Evolutionary conservation across 1,284 basidiomycete species (phyloP), one percentile per base, ranked within the genome.

Genomic region (Phellopilus nigrolimitatus): DNA sequence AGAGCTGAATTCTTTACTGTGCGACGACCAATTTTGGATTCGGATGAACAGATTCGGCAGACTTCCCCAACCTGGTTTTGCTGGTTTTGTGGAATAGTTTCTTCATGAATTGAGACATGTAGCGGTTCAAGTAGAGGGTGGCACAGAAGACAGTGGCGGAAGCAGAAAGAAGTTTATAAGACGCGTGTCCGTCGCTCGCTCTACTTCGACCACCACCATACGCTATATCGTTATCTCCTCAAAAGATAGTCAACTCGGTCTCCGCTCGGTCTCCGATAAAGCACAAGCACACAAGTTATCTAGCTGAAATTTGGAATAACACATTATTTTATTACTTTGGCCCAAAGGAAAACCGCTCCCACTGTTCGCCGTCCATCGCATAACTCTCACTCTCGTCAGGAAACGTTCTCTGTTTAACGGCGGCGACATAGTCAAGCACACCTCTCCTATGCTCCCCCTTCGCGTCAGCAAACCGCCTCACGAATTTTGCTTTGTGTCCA

Each of bases 401-500:
- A 67, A 97, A 99, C 3, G 69, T 68, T 0, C 91, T 65, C 8
- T 76, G 74, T 57, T 79, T 77, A 17, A 98, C 92, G 3, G 88
- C 90, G 21, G 74, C 68, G 2, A 81, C 74, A 61, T 90, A 99
- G n/a, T 66, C 73, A 43, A 75, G 71, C 0, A 95, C 76, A 1
- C 88, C 92, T 3, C 62, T 65, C 45, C 80, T 78, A 51, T 85
- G 76, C 51, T 78, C 78, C 19, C 69, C 67, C 49, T 80, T 80
- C 7, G 88, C 71, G 56, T 91, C 78, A 8, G 79, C 88, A 65
- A 94, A 97, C 50, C 81, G 75, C 51, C 90, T 74, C 19, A 91
- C 91, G 63, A 95, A 99, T 73, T 85, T 89, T 36, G 90, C 86
- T 65, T 88, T 81, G 69, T 86, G 80, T 12, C 85, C 84, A 34